These are phyloP conservation scores for Physaria fendleri DNA, from an alignment of 345 rosid species.

Conservation along the genomic window DNA sequence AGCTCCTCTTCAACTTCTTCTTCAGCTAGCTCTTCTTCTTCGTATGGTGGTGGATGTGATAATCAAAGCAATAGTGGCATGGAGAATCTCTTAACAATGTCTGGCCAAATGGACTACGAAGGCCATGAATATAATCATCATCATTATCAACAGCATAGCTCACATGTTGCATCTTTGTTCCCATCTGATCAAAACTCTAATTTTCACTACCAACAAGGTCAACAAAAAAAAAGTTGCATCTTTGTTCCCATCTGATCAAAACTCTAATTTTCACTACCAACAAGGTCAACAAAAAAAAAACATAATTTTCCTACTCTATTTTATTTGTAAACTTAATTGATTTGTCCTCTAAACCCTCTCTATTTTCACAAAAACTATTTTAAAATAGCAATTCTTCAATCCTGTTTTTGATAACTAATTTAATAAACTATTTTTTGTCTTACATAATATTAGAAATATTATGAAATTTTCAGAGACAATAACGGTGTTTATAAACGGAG, in stretches of 20 bases:
- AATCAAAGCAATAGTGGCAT: constrained; percentile 34
- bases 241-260: constrained; percentile 38
- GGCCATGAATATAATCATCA: constrained; percentile 43
- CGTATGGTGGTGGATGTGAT: constrained; percentile 30
- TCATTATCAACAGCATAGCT: constrained; percentile 11
- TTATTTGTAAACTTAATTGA: too few relatives aligned
- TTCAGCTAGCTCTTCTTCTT: constrained; percentile 17
- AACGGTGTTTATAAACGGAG: constrained; percentile 81
- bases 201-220: constrained; percentile 63
- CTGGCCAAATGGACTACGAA: too few relatives aligned
- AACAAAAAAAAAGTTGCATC: too few relatives aligned
- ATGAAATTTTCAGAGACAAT: constrained; percentile 42
- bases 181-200: constrained; percentile 44
- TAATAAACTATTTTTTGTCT: too few relatives aligned
- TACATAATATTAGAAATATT: too few relatives aligned
- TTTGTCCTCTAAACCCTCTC: too few relatives aligned
- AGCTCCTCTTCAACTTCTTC: not conserved
- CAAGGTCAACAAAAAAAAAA: too few relatives aligned
- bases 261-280: constrained; percentile 53
- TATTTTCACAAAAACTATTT: too few relatives aligned
- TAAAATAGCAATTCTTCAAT: too few relatives aligned
- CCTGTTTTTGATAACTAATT: too few relatives aligned
- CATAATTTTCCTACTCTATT: too few relatives aligned
- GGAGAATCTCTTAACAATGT: constrained; percentile 38
- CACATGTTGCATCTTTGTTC: constrained; percentile 39